Evolutionary conservation across 2,329 filamentous ascomycete species (phyloP).

Genomic region (Colletotrichum salicis): DNA sequence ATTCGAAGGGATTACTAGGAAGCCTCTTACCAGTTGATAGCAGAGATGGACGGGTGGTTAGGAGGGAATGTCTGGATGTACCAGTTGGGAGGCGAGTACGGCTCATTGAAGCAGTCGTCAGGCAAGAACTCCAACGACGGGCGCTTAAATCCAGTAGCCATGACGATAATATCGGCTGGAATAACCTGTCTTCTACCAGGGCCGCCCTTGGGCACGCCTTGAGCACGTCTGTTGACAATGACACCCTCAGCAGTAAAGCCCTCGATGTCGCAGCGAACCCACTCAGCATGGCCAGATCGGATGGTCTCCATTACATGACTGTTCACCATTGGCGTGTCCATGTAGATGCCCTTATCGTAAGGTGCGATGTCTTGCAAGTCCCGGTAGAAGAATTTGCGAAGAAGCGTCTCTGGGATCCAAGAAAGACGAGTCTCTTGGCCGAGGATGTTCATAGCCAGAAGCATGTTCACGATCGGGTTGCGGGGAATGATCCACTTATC

Average conservation of each 20-base stretch:
- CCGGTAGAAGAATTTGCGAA: slow-evolving; percentile 84
- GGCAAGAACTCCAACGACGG: slow-evolving; percentile 81
- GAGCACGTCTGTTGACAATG: slow-evolving; percentile 75
- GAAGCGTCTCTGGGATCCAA: slow-evolving; percentile 80
- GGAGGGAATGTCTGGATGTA: slow-evolving; percentile 89
- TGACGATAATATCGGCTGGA: slow-evolving; percentile 79
- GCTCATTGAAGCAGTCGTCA: slow-evolving; percentile 75
- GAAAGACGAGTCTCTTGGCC: slow-evolving; percentile 80
- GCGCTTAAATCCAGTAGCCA: slow-evolving; percentile 85
- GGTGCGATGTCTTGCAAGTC: slow-evolving; percentile 81
- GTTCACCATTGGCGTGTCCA: slow-evolving; percentile 88
- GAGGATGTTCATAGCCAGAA: slow-evolving; percentile 82
- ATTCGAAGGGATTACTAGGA: not conserved
- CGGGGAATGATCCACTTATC: slow-evolving; percentile 91
- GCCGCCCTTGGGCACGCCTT: slow-evolving; percentile 80
- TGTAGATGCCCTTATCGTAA: slow-evolving; percentile 78
- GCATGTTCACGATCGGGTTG: slow-evolving; percentile 77
- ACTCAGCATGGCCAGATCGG: slow-evolving; percentile 76
- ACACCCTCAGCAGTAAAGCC: slow-evolving; percentile 73
- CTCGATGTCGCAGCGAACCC: slow-evolving; percentile 84
- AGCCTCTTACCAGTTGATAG: slow-evolving; percentile 71
- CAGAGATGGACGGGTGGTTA: slow-evolving; percentile 75
- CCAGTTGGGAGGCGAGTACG: slow-evolving; percentile 85
- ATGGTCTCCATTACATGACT: slow-evolving; percentile 82
- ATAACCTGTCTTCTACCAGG: slow-evolving; percentile 75